Evolutionary conservation across 148 eudicot species (phyloP), one percentile per base, ranked within the genome.

Genomic region (Tetragonia tetragonoides): DNA sequence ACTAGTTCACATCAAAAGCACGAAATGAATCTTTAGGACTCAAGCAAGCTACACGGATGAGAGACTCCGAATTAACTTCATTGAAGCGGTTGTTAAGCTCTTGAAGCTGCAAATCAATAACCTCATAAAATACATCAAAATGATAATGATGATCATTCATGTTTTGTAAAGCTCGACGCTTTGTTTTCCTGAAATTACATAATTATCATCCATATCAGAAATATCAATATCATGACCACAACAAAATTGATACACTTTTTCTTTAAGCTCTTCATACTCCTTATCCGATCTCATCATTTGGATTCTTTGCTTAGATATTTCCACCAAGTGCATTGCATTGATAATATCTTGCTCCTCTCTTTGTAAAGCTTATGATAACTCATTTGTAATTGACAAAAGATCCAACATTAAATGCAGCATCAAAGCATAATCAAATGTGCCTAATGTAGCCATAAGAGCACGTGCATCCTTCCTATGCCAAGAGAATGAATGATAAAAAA

Each of bases 331-430:
- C 78, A 81, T 79, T 6, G 78, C 82, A 78, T 72, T 70, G 18
- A 79, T 47, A 78, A 84, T 81, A 34, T 84, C 79, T 59, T 81
- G 75, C 5, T 79, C 83, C 39, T 63, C 68, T 40, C 53, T 75
- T 78, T 81, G 82, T 18, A 84, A 49, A 6, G 73, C 57, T 67
- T 5, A n/a, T 21, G 61, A 72, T 11, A 79, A 69, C 10, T 74
- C 64, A 78, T 78, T 57, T 61, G 71, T 78, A 0, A 76, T 71
- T 10, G 57, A 78, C 18, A 80, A 78, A 54, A 69, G 2, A 65
- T 46, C 46, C 7, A 75, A 5, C 70, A 46, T 74, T 28, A 64
- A 17, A 20, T 77, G 74, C 21, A 77, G 9, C 0, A 53, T 41
- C 3, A 70, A 70, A 7, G 24, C 60, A 46, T 56, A 78, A 56